phyloP scores from a whole-genome alignment of 2,329 filamentous ascomycete species.

The Tolypocladium album region DNA sequence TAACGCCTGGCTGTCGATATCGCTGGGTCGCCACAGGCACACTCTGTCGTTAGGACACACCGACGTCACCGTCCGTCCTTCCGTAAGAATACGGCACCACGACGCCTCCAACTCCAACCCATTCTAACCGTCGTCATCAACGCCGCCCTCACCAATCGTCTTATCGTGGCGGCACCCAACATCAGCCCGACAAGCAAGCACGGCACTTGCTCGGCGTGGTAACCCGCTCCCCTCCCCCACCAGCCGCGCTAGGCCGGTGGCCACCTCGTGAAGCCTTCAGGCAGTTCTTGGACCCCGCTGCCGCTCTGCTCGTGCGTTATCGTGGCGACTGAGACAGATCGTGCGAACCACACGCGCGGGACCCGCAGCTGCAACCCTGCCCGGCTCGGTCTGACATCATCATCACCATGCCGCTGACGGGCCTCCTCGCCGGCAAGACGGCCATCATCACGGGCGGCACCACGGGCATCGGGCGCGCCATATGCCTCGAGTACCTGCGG shows the following conservation, averaged over 20 bases:
- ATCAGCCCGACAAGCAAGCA: not conserved
- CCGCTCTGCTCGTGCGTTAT: not conserved
- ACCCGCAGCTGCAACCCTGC: not conserved
- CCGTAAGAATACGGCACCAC: not conserved
- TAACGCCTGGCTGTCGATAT: not conserved
- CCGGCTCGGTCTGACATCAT: not conserved
- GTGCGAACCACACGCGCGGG: not conserved
- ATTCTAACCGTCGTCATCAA: not conserved
- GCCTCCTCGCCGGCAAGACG: constrained; percentile 61
- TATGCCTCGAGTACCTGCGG: constrained; percentile 65
- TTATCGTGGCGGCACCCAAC: not conserved
- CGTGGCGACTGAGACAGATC: not conserved
- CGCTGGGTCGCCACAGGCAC: not conserved
- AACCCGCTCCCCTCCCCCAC: not conserved
- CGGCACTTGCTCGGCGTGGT: not conserved
- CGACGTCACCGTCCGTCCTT: not conserved
- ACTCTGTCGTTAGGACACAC: not conserved
- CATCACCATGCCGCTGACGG: constrained; percentile 30
- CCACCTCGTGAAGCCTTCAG: not conserved
- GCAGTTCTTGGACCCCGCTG: not conserved
- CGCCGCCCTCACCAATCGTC: not conserved
- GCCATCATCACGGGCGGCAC: constrained; percentile 81
- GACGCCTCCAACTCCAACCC: not conserved
- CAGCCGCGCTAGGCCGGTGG: not conserved
- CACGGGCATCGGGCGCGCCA: constrained; percentile 79